phyloP scores from a whole-genome alignment of 805 yeast species.

The Nakazawaea ambrosiae region DNA sequence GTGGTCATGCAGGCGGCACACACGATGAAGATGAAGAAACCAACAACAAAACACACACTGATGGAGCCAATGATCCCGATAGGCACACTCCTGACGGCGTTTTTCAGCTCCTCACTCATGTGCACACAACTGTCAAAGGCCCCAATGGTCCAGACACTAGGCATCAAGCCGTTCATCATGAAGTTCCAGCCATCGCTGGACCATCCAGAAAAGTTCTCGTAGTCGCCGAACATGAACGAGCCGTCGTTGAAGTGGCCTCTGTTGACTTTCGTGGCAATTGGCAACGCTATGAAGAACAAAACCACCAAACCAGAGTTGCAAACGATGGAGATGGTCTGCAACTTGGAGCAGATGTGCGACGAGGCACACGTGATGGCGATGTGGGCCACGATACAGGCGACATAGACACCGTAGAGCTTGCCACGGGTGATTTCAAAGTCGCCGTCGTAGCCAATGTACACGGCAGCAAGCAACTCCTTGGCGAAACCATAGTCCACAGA shows the following conservation, averaged over 20 bases:
- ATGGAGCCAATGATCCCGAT: conserved; percentile 57
- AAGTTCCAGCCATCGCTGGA: conserved; percentile 49
- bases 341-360: conserved; percentile 45
- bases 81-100: conserved; percentile 59
- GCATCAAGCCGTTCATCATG: conserved; percentile 47
- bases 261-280: conserved; percentile 43
- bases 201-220: conserved; percentile 47
- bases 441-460: conserved; percentile 44
- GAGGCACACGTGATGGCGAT: conserved; percentile 47
- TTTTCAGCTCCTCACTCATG: conserved; percentile 63
- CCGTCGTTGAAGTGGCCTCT: conserved; percentile 38
- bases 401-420: conserved; percentile 58
- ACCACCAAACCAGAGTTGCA: conserved; percentile 46
- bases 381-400: conserved; percentile 50
- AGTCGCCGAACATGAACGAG: conserved; percentile 46
- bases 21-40: conserved; percentile 49
- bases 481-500: conserved; percentile 68
- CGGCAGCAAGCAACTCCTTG: conserved; percentile 50
- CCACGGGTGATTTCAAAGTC: conserved; percentile 46
- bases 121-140: conserved; percentile 69
- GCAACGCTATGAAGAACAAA: conserved; percentile 56
- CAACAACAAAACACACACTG: conserved; percentile 48
- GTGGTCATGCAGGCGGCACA: conserved; percentile 46
- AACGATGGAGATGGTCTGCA: conserved; percentile 54
- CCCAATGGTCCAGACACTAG: conserved; percentile 71